A percentile compares a stretch with the other conserved stretches of the same genome.
Evolutionary conservation across 2,329 filamentous ascomycete species (phyloP).

Genomic region (Fusarium chlamydosporum): DNA sequence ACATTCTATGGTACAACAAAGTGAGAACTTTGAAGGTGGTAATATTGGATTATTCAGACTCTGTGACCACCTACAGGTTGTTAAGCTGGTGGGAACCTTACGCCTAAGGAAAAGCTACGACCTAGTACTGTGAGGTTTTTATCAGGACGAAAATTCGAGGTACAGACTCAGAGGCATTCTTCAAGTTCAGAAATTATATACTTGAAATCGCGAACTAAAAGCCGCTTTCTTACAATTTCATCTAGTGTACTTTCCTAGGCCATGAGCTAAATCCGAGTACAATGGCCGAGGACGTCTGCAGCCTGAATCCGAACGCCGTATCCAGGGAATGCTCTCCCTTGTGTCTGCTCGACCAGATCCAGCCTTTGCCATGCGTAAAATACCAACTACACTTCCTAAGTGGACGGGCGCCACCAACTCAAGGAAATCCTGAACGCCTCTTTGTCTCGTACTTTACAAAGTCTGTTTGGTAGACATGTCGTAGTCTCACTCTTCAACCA

Average conservation of each 20-base stretch:
- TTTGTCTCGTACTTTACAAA: conserved; percentile 42
- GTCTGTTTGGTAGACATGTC: conserved; percentile 9
- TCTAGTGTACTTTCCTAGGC: conserved; percentile 22
- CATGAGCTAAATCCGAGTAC: conserved; percentile 36
- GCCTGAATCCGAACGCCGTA: conserved; percentile 50
- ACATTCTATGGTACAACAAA: background rate
- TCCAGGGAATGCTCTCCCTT: conserved; percentile 38
- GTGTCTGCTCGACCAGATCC: conserved; percentile 34
- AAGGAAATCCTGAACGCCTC: conserved; percentile 44
- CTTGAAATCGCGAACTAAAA: conserved; percentile 10
- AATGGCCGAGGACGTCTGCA: conserved; percentile 38
- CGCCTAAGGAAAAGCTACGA: background rate
- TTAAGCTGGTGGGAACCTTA: background rate
- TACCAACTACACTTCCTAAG: conserved; percentile 30
- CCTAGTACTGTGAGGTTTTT: background rate
- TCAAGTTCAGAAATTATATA: background rate
- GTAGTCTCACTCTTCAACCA: conserved; percentile 55
- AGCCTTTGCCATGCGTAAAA: conserved; percentile 43
- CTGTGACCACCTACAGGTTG: background rate
- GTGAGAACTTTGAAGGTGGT: background rate
- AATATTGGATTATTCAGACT: too few relatives aligned
- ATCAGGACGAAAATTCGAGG: background rate
- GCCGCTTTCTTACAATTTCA: conserved; percentile 34
- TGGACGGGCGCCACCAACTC: conserved; percentile 25
- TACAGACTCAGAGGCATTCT: background rate